These are phyloP conservation scores for Zygotorulaspora chibaensis DNA, from an alignment of 805 yeast genomes.

Conservation along the genomic window DNA sequence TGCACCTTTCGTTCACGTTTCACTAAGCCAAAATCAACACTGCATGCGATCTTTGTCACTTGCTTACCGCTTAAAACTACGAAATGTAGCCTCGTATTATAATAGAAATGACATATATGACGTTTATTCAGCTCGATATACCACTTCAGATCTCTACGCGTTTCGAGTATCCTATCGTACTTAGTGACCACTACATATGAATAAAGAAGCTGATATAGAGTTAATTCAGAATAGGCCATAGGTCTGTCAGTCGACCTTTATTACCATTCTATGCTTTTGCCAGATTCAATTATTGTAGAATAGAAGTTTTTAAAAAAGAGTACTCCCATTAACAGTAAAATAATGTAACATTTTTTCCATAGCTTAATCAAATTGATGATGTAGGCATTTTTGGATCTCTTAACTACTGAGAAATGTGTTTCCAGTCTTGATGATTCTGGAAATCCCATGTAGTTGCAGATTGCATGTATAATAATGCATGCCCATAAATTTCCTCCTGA, in stretches of 20 bases:
- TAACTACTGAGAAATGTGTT: conserved; percentile 15
- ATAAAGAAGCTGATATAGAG: too few relatives aligned
- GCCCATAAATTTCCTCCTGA: conserved; percentile 32
- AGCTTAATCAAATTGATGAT: conserved; percentile 11
- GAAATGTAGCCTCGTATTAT: too few relatives aligned
- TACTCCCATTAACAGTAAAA: conserved; percentile 20
- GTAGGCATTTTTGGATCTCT: conserved; percentile 5
- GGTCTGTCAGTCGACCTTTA: background rate
- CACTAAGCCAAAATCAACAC: background rate
- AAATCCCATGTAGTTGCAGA: conserved; percentile 34
- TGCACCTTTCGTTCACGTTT: background rate
- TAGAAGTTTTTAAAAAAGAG: conserved; percentile 17
- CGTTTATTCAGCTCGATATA: too few relatives aligned
- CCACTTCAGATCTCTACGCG: too few relatives aligned
- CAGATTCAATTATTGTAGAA: conserved; percentile 1
- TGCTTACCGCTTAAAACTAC: background rate
- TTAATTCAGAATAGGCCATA: too few relatives aligned
- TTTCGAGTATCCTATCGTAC: too few relatives aligned
- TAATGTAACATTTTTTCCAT: conserved; percentile 27
- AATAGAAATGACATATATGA: too few relatives aligned
- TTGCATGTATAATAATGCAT: conserved; percentile 28
- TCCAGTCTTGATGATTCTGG: conserved; percentile 27
- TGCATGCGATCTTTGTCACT: background rate
- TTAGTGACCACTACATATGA: too few relatives aligned
- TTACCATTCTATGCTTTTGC: conserved; percentile 1